Percentiles rank a stretch among this genome's conserved stretches.
Conservation (phyloP, 352 stramenopile species). For the Phytophthora lateralis region DNA sequence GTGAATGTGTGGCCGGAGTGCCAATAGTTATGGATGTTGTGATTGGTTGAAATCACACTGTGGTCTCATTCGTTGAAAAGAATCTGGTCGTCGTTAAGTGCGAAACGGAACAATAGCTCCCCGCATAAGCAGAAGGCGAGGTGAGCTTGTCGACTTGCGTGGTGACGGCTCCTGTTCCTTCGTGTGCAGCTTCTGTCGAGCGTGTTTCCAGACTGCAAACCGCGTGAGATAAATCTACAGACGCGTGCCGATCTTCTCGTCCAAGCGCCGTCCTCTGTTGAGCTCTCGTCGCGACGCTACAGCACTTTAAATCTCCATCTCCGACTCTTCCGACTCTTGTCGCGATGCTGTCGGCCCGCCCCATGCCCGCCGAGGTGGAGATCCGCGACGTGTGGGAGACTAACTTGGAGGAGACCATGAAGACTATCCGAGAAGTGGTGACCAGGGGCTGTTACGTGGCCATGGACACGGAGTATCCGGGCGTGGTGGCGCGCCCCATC, state of each 20-base stretch:
- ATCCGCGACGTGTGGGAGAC: conserved; percentile 94
- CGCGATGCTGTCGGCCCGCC: conserved; percentile 52
- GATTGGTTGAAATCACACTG: conserved; percentile 13
- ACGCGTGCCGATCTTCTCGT: conserved; percentile 11
- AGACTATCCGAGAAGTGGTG: conserved; percentile 95
- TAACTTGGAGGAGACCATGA: conserved; percentile 97
- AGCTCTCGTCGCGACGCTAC: conserved; percentile 14
- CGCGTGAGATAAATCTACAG: conserved; percentile 8
- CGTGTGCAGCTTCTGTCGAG: conserved; percentile 18
- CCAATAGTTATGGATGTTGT: not conserved
- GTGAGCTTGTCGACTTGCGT: conserved; percentile 11
- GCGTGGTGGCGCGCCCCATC: conserved; percentile 97
- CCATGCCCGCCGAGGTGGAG: conserved; percentile 85
- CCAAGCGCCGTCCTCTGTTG: not conserved
- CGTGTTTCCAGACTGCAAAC: not conserved
- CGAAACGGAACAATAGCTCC: conserved; percentile 22
- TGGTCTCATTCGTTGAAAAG: not conserved
- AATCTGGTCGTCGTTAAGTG: conserved; percentile 12
- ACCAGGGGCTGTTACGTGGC: conserved; percentile 97
- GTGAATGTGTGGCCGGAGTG: conserved; percentile 17
- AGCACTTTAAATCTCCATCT: conserved; percentile 14
- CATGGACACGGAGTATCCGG: conserved; percentile 99
- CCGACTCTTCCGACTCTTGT: not conserved
- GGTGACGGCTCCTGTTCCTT: not conserved
- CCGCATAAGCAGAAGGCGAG: conserved; percentile 10